Evolutionary conservation across 345 rosid genomes (phyloP), one percentile per base, ranked within the genome.

Genomic region (Aethionema arabicum): DNA sequence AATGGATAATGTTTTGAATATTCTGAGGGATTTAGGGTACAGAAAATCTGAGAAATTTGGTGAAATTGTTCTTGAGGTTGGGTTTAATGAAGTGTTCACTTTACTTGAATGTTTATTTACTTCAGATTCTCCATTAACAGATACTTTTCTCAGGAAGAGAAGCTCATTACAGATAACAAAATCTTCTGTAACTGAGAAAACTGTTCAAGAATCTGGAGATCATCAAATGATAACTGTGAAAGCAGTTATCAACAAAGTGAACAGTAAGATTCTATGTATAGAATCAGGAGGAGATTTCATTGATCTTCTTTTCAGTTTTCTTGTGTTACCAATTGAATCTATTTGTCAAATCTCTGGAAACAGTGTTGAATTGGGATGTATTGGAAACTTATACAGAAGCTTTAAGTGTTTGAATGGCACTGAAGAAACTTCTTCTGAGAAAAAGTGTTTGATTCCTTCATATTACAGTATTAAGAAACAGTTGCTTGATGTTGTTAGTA

Each of bases 81-180:
- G 47, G 32, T 15, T 39, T 0, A 48, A 0, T 38, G 57, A 67
- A 63, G 70, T 66, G 40, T 39, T 54, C 5, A 43, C 40, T 32
- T 51, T 66, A 29, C 21, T 66, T 32, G 54, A 47, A 50, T 43
- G 38, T 35, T 27, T 59, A 29, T 56, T 66, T 0, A 37, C 61
- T 50, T 66, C 70, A 4, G 45, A 55, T 5, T 11, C 55, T 42
- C 69, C 69, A 0, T 54, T 65, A 35, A 65, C 69, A 4, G 69
- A 65, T 32, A 30, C 52, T 1, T 65, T 65, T 44, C 30, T 65
- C n/a, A 32, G 11, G 46, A 65, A 65, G 31, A 50, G 55, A 21
- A 59, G 51, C 14, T 59, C 63, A 12, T 0, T 41, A 38, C 8
- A 12, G 8, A 9, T 43, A 8, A 42, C 40, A 6, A 7, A 54